These are phyloP conservation scores for Wickerhamomyces alni DNA, from an alignment of 805 yeast genomes.

Conservation along the genomic window DNA sequence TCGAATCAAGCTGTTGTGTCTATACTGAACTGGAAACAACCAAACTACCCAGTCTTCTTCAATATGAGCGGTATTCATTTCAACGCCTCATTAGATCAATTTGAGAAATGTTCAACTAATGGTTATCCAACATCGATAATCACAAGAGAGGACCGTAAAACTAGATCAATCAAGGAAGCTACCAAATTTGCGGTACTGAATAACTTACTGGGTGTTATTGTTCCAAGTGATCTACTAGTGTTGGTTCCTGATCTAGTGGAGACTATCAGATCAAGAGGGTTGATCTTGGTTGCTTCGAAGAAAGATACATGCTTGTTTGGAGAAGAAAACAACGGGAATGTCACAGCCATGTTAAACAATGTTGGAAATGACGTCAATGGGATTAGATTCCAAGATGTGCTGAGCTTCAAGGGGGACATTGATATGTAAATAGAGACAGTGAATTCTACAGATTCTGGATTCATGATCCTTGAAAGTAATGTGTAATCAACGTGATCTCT, in stretches of 20 bases:
- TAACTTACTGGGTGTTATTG: constrained; percentile 78
- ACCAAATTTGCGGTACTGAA: constrained; percentile 74
- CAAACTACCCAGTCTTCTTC: constrained; percentile 91
- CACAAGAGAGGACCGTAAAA: constrained; percentile 34
- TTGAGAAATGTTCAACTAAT: constrained; percentile 35
- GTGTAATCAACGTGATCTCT: not conserved
- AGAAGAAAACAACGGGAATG: constrained; percentile 5
- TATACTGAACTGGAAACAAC: constrained; percentile 95
- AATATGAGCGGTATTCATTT: constrained; percentile 63
- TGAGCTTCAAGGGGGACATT: constrained; percentile 61
- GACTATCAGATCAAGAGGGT: constrained; percentile 71
- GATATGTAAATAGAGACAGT: constrained; percentile 30
- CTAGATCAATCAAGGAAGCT: constrained; percentile 76
- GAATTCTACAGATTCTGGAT: too few species aligned
- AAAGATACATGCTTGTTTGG: constrained; percentile 25
- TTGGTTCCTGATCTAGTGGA: constrained; percentile 74
- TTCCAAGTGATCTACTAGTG: constrained; percentile 62
- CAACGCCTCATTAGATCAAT: constrained; percentile 22
- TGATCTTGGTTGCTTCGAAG: constrained; percentile 71
- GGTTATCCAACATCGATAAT: constrained; percentile 27
- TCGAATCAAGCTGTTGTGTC: constrained; percentile 89
- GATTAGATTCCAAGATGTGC: constrained; percentile 51
- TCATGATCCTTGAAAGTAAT: too few species aligned
- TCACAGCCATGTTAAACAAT: constrained; percentile 5
- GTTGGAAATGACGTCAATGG: constrained; percentile 48